Evolutionary conservation across 2,329 filamentous ascomycete genomes (phyloP).

Genomic region (Pseudohalonectria lignicola): DNA sequence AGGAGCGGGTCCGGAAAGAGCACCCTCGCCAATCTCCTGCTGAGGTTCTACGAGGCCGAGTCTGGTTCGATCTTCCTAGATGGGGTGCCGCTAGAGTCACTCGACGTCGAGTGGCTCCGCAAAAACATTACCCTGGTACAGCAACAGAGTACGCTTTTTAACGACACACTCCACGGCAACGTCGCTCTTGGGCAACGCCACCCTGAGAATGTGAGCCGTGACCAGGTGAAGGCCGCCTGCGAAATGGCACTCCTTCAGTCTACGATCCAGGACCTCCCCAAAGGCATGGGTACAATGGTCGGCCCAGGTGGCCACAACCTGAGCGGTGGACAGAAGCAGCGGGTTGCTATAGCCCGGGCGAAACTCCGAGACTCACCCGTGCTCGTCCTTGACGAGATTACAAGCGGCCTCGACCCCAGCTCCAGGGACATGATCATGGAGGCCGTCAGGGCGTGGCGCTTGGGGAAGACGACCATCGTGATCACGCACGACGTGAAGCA

Average conservation of each 20-base stretch:
- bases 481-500: conserved; percentile 84
- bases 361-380: conserved; percentile 67
- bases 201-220: conserved; percentile 25
- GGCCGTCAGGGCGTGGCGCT: conserved; percentile 65
- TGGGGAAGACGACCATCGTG: conserved; percentile 76
- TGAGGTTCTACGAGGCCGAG: conserved; percentile 62
- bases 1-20: conserved; percentile 88
- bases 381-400: conserved; percentile 80
- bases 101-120: conserved; percentile 64
- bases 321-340: conserved; percentile 78
- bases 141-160: conserved; percentile 71
- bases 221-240: conserved; percentile 51
- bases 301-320: conserved; percentile 59
- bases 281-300: conserved; percentile 61
- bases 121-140: conserved; percentile 72
- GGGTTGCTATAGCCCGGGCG: conserved; percentile 70
- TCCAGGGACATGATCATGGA: conserved; percentile 61
- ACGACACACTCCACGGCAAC: conserved; percentile 68
- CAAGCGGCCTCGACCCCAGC: conserved; percentile 71
- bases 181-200: conserved; percentile 50
- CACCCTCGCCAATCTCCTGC: conserved; percentile 69
- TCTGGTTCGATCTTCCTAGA: conserved; percentile 61
- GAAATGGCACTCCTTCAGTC: conserved; percentile 58
- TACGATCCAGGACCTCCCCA: conserved; percentile 54
- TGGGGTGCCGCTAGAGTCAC: conserved; percentile 42